A percentile compares a stretch with the other conserved stretches of the same genome.
Evolutionary conservation across 2,329 filamentous ascomycete genomes (phyloP).

Genomic region (Chlorencoelia australis): DNA sequence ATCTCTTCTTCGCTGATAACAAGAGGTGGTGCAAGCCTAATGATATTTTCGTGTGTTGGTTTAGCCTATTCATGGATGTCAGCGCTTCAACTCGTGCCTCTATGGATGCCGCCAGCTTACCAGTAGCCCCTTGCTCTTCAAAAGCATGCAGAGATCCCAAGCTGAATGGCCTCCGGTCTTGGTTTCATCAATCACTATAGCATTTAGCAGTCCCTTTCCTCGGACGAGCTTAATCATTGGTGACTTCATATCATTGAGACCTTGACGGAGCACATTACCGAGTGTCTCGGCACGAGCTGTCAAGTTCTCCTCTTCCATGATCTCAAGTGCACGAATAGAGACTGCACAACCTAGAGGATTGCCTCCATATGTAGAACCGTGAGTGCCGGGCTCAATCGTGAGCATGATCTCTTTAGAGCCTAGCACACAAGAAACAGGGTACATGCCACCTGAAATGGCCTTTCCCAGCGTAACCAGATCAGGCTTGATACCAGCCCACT

Average conservation of each 20-base stretch:
- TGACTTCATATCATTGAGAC: constrained; percentile 63
- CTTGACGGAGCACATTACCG: constrained; percentile 74
- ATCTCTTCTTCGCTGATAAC: constrained; percentile 90
- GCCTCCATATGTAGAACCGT: constrained; percentile 96
- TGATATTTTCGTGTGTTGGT: constrained; percentile 97
- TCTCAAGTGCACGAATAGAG: constrained; percentile 86
- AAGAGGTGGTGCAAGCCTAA: constrained; percentile 89
- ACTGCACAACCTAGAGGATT: constrained; percentile 94
- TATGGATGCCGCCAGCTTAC: constrained; percentile 43
- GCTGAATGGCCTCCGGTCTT: constrained; percentile 78
- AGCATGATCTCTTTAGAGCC: constrained; percentile 88
- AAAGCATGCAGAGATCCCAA: constrained; percentile 91
- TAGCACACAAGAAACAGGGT: constrained; percentile 92
- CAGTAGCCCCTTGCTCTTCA: constrained; percentile 91
- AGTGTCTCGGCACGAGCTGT: constrained; percentile 72
- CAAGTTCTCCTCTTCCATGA: constrained; percentile 86
- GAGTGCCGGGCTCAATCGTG: constrained; percentile 89
- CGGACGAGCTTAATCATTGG: constrained; percentile 75
- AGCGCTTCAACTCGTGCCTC: not conserved
- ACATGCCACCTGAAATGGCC: constrained; percentile 96
- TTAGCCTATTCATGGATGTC: constrained; percentile 58
- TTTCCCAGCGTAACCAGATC: constrained; percentile 93
- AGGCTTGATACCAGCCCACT: constrained; percentile 93
- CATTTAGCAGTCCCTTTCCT: constrained; percentile 90
- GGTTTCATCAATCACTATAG: constrained; percentile 87